These are phyloP conservation scores for Paecilomyces fulvus DNA, from an alignment of 2,329 filamentous ascomycete species.

Conservation along the genomic window DNA sequence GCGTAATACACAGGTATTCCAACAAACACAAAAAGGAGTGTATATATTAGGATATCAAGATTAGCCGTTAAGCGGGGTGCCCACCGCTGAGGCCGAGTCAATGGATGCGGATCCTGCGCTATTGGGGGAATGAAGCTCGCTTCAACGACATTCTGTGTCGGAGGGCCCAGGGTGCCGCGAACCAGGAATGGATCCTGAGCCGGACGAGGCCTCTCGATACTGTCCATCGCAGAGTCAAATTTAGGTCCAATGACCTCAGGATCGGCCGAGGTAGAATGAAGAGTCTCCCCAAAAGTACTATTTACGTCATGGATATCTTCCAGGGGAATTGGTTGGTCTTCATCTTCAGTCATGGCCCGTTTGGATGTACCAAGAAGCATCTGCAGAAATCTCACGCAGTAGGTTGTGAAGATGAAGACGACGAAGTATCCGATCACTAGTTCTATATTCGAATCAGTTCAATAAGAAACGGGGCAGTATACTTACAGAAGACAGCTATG, in stretches of 20 bases:
- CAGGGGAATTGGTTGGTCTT: background rate
- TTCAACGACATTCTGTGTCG: background rate
- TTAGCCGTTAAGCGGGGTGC: background rate
- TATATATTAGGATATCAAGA: background rate
- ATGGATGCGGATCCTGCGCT: background rate
- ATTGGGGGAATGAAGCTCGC: background rate
- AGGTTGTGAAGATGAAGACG: background rate
- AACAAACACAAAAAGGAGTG: background rate
- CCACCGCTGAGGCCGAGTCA: background rate
- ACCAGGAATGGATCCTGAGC: background rate
- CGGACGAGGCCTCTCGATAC: background rate
- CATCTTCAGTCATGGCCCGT: background rate
- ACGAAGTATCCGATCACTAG: background rate
- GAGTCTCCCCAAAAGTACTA: background rate
- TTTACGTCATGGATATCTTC: background rate
- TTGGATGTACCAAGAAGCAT: background rate
- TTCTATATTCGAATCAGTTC: background rate
- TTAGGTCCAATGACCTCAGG: background rate
- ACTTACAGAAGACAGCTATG: background rate
- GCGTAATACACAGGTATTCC: background rate
- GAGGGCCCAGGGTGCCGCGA: background rate
- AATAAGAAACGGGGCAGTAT: background rate
- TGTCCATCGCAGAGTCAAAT: background rate
- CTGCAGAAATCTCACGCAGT: background rate
- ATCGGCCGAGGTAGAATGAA: background rate